These are phyloP conservation scores for Neodidymelliopsis sp. DNA, from an alignment of 2,329 filamentous ascomycete species.

Conservation along the genomic window DNA sequence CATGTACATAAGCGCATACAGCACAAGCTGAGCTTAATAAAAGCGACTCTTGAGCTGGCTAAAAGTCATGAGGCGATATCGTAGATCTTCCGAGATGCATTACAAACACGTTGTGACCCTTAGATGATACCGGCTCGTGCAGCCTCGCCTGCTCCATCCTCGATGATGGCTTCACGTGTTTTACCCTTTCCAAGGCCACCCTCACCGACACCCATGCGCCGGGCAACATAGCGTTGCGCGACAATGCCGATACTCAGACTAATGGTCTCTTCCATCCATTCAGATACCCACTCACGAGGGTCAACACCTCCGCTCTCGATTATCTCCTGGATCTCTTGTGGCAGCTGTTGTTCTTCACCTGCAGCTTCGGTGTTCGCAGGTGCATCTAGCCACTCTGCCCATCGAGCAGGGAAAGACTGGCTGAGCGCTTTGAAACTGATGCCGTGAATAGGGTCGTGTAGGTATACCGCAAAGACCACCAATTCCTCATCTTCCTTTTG, in stretches of 20 bases:
- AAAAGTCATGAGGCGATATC: slow-evolving; percentile 5
- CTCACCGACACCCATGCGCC: slow-evolving; percentile 94
- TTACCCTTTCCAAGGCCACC: slow-evolving; percentile 69
- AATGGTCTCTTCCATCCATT: slow-evolving; percentile 93
- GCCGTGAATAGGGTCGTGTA: slow-evolving; percentile 88
- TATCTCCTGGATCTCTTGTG: slow-evolving; percentile 87
- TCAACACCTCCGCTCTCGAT: slow-evolving; percentile 79
- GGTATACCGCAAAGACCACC: slow-evolving; percentile 77
- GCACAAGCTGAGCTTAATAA: too few relatives aligned
- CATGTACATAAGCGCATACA: too few relatives aligned
- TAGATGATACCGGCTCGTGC: slow-evolving; percentile 60
- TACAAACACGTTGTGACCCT: neutral
- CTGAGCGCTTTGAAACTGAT: slow-evolving; percentile 86
- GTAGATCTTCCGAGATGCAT: slow-evolving; percentile 5
- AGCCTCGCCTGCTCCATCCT: slow-evolving; percentile 66
- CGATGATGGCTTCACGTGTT: slow-evolving; percentile 61
- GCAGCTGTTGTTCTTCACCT: slow-evolving; percentile 65
- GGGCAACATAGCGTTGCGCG: slow-evolving; percentile 92
- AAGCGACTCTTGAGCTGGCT: neutral
- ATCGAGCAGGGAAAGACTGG: slow-evolving; percentile 82
- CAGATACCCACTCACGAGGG: slow-evolving; percentile 94
- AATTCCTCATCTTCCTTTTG: slow-evolving; percentile 68
- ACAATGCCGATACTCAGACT: slow-evolving; percentile 81
- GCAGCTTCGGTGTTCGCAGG: slow-evolving; percentile 38
- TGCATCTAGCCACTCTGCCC: slow-evolving; percentile 90